A percentile compares a stretch with the other conserved stretches of the same genome.
phyloP scores from a whole-genome alignment of 805 yeast genomes.

The Ogataea pini region DNA sequence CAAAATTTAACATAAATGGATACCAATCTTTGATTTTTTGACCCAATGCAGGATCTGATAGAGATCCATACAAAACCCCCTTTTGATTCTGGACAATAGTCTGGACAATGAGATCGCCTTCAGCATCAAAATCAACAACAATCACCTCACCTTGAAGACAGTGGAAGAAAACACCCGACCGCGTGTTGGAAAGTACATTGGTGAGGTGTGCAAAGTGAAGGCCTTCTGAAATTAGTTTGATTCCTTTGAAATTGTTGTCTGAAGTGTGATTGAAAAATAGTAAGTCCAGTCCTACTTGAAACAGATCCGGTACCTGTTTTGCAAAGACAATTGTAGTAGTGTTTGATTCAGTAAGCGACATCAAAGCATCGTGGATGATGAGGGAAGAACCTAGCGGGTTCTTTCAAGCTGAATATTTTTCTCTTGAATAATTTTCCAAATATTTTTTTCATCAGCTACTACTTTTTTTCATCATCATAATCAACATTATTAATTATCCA shows the following conservation, averaged over 20 bases:
- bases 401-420: too few relatives aligned
- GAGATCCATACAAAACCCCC: constrained; percentile 4
- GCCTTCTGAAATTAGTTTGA: constrained; percentile 53
- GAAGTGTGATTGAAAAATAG: constrained; percentile 22
- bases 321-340: constrained; percentile 18
- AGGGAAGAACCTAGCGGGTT: too few relatives aligned
- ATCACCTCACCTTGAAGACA: constrained; percentile 33
- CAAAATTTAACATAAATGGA: constrained; percentile 25
- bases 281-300: constrained; percentile 28
- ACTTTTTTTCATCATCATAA: not conserved
- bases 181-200: constrained; percentile 36
- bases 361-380: constrained; percentile 3
- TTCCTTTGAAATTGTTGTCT: constrained; percentile 39
- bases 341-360: constrained; percentile 5
- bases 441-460: not conserved
- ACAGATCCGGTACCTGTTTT: constrained; percentile 14
- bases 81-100: constrained; percentile 12
- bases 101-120: constrained; percentile 19
- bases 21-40: constrained; percentile 8
- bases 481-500: not conserved
- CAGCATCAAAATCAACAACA: constrained; percentile 30
- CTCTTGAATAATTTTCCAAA: too few relatives aligned
- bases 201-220: constrained; percentile 58
- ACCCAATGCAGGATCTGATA: not conserved
- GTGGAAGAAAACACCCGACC: constrained; percentile 42